Evolutionary conservation across 177 flowering plant genomes (phyloP).

Genomic region (Vitis hybrid): DNA sequence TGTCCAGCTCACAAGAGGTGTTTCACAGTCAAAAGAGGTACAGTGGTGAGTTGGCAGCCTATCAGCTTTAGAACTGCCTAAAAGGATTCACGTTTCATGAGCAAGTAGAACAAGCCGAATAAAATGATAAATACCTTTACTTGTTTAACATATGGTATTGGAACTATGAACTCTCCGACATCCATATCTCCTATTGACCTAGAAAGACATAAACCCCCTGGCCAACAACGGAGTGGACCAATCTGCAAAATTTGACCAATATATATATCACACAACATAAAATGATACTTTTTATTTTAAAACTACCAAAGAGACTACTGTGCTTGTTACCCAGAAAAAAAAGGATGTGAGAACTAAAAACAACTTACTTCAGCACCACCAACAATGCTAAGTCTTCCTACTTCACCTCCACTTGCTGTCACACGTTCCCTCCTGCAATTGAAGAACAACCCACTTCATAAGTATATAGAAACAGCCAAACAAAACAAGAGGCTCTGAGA

Average conservation of each 20-base stretch:
- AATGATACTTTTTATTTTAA: not conserved
- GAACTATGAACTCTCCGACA: slow-evolving; percentile 91
- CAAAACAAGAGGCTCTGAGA: not conserved
- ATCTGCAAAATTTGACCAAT: slow-evolving; percentile 35
- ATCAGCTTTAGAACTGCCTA: not conserved
- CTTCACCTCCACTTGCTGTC: slow-evolving; percentile 94
- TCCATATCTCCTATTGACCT: slow-evolving; percentile 95
- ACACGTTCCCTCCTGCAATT: slow-evolving; percentile 81
- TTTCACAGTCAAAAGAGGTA: slow-evolving; percentile 3
- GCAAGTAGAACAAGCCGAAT: not conserved
- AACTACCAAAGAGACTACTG: not conserved
- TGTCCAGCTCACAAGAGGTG: not conserved
- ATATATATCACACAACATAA: not conserved
- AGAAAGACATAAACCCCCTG: slow-evolving; percentile 94
- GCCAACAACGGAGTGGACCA: slow-evolving; percentile 97
- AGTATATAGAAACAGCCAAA: not conserved
- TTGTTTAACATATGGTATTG: slow-evolving; percentile 89
- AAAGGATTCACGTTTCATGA: not conserved
- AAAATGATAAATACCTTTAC: slow-evolving; percentile 61
- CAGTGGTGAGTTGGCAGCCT: not conserved
- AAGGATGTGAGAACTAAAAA: not conserved
- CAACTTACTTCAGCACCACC: slow-evolving; percentile 72
- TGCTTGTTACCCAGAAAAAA: not conserved
- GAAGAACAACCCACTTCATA: slow-evolving; percentile 7
- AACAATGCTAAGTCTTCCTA: slow-evolving; percentile 78